phyloP scores from a whole-genome alignment of 2,329 filamentous ascomycete genomes.

The Calonectria multiphialidica region DNA sequence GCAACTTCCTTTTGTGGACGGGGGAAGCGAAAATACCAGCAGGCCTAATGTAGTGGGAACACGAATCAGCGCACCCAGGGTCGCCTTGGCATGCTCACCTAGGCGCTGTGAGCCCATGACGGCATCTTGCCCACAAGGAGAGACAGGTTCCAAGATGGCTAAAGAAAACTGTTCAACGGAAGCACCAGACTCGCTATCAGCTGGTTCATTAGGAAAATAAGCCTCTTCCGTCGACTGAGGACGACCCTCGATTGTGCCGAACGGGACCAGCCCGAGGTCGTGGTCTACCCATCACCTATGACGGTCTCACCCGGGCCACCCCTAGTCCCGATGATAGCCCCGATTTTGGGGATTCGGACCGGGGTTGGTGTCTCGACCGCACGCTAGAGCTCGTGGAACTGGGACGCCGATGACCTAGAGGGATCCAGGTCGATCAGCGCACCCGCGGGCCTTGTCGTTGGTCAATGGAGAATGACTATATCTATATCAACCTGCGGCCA shows the following conservation, averaged over 20 bases:
- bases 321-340: neutral
- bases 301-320: neutral
- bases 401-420: neutral
- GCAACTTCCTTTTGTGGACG: neutral
- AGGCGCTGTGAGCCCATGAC: no score
- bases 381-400: neutral
- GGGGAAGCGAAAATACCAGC: neutral
- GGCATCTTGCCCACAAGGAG: neutral
- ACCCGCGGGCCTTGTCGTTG: conserved; percentile 3
- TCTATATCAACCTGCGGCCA: conserved; percentile 11
- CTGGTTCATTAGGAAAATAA: neutral
- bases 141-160: neutral
- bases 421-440: neutral
- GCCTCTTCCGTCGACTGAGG: neutral
- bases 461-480: neutral
- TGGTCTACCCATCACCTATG: no score
- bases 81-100: neutral
- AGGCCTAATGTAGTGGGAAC: conserved; percentile 8
- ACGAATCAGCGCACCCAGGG: neutral
- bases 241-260: neutral
- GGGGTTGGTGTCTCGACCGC: neutral
- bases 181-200: neutral
- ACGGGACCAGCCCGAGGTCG: neutral
- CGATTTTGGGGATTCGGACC: neutral
- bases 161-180: neutral